phyloP scores from a whole-genome alignment of 129 eudicot species.

The Gnaphalium uliginosum region DNA sequence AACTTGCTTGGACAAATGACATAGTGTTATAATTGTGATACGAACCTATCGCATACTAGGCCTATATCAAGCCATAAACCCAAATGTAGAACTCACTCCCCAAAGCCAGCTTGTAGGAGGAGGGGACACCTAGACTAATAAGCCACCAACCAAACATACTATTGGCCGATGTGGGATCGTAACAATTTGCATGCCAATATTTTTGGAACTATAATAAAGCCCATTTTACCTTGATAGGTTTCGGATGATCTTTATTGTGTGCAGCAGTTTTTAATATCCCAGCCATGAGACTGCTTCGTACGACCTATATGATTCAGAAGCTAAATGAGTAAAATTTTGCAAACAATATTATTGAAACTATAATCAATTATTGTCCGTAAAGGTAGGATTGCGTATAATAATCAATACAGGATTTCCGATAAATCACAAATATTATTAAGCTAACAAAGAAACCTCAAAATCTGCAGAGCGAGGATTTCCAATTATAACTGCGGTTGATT shows the following conservation, averaged over 20 bases:
- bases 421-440: background rate
- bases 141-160: too few species aligned
- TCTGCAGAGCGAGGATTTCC: slow-evolving; percentile 96
- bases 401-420: background rate
- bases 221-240: slow-evolving; percentile 76
- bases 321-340: background rate
- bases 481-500: slow-evolving; percentile 69
- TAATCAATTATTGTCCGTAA: background rate
- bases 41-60: too few species aligned
- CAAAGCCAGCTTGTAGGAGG: too few species aligned
- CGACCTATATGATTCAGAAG: slow-evolving; percentile 48
- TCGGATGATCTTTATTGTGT: slow-evolving; percentile 95
- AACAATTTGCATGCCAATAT: background rate
- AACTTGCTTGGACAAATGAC: background rate
- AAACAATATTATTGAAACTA: background rate
- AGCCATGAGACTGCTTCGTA: slow-evolving; percentile 82
- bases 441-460: slow-evolving; percentile 66
- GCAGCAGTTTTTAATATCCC: slow-evolving; percentile 85
- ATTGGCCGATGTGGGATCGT: too few species aligned
- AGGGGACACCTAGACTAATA: too few species aligned
- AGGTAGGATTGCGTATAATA: background rate
- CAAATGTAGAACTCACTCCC: too few species aligned
- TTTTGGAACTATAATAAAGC: background rate
- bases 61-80: too few species aligned
- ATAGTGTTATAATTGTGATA: background rate